Percentiles rank a stretch among this genome's conserved stretches.
Evolutionary conservation across 2,329 filamentous ascomycete species (phyloP).

Genomic region (Trichoderma gracile): DNA sequence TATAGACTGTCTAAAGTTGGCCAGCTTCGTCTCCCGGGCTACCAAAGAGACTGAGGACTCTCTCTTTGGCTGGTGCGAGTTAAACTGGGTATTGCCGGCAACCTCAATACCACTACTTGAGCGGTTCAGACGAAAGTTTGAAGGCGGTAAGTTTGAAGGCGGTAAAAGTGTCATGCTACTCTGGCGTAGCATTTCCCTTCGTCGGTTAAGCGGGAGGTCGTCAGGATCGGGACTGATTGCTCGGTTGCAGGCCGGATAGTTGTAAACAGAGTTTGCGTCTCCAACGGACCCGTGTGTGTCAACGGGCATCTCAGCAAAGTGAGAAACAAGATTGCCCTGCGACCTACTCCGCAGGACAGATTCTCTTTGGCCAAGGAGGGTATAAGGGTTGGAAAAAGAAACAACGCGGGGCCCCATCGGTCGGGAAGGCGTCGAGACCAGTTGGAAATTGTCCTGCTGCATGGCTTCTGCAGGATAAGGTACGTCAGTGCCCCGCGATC

Average conservation of each 20-base stretch:
- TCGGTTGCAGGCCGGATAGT: constrained; percentile 39
- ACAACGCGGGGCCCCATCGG: constrained; percentile 48
- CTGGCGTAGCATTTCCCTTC: constrained; percentile 61
- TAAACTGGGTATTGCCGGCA: constrained; percentile 45
- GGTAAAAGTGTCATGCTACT: constrained; percentile 44
- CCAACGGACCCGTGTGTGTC: constrained; percentile 37
- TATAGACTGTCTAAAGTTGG: constrained; percentile 66
- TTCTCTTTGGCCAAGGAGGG: constrained; percentile 58
- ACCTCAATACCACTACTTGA: constrained; percentile 31
- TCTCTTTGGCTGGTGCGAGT: constrained; percentile 58
- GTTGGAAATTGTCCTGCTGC: constrained; percentile 23
- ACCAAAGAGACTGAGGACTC: constrained; percentile 45
- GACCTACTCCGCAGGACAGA: constrained; percentile 56
- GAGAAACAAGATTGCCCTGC: constrained; percentile 42
- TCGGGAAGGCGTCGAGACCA: constrained; percentile 33
- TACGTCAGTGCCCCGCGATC: constrained; percentile 23
- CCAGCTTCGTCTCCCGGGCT: constrained; percentile 60
- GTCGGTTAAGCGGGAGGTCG: constrained; percentile 70
- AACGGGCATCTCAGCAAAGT: constrained; percentile 33
- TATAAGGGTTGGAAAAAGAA: constrained; percentile 55
- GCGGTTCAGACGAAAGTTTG: constrained; percentile 31
- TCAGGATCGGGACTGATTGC: constrained; percentile 54
- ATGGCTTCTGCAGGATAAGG: constrained; percentile 30
- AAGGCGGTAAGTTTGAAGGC: constrained; percentile 35
- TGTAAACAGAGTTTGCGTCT: constrained; percentile 46